These are phyloP conservation scores for Leptographium flavum DNA, from an alignment of 2,329 filamentous ascomycete genomes.

Conservation along the genomic window DNA sequence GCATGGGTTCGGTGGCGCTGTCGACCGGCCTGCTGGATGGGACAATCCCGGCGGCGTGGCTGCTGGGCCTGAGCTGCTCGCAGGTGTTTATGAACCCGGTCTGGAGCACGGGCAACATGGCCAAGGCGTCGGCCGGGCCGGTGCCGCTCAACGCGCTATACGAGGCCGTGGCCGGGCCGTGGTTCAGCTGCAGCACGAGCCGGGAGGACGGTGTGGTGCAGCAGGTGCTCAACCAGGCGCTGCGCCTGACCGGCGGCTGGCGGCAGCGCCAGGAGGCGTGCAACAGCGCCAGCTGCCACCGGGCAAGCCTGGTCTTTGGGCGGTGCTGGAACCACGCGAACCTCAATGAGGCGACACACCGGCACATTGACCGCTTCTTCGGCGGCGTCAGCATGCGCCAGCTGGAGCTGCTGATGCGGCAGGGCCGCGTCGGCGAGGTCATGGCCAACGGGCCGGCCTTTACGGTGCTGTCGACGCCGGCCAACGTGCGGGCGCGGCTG, in stretches of 20 bases:
- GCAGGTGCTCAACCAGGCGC: conserved; percentile 35
- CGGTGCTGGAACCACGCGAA: conserved; percentile 51
- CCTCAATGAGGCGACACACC: conserved; percentile 51
- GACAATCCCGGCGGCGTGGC: conserved; percentile 40
- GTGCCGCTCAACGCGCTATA: conserved; percentile 37
- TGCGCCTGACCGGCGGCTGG: conserved; percentile 42
- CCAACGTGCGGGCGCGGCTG: conserved; percentile 33
- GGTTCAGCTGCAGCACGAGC: conserved; percentile 38
- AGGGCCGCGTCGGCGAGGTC: conserved; percentile 35
- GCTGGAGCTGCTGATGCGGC: conserved; percentile 40
- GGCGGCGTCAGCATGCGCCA: conserved; percentile 47
- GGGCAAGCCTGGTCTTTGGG: conserved; percentile 44
- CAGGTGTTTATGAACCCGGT: conserved; percentile 52
- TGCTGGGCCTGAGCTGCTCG: conserved; percentile 41
- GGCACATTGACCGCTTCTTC: conserved; percentile 46
- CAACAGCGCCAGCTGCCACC: conserved; percentile 46
- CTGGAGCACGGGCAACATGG: conserved; percentile 40
- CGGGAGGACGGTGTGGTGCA: conserved; percentile 33
- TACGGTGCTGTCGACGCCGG: conserved; percentile 29
- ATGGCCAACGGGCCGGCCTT: conserved; percentile 36
- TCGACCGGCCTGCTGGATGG: conserved; percentile 46
- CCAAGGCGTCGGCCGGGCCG: conserved; percentile 36
- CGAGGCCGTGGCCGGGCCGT: conserved; percentile 30
- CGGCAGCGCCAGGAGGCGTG: conserved; percentile 40
- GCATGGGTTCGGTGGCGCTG: conserved; percentile 47